These are phyloP conservation scores for Penicillium bovifimosum DNA, from an alignment of 495 filamentous ascomycete genomes.

Conservation along the genomic window DNA sequence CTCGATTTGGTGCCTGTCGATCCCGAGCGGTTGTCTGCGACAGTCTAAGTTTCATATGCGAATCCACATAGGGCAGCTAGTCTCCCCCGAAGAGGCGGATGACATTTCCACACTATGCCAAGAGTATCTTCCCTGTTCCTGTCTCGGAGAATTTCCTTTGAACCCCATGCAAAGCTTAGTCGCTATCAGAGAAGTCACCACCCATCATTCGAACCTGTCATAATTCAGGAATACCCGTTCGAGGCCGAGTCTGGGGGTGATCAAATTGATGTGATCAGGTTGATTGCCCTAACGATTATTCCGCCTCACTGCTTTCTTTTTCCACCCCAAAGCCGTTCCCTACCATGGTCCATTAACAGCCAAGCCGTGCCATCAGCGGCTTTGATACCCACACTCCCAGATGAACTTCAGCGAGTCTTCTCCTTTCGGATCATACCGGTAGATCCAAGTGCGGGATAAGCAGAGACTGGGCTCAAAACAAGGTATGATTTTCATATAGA, in stretches of 20 bases:
- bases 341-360: too few relatives aligned
- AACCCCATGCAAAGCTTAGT: conserved; percentile 9
- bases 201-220: not conserved
- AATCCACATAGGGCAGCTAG: not conserved
- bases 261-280: not conserved
- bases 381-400: not conserved
- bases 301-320: too few relatives aligned
- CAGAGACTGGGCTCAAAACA: too few relatives aligned
- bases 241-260: not conserved
- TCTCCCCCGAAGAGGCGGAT: not conserved
- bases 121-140: conserved; percentile 8
- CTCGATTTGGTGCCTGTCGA: conserved; percentile 17
- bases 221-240: too few relatives aligned
- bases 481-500: not conserved
- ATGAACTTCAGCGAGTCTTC: not conserved
- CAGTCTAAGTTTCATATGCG: conserved; percentile 31
- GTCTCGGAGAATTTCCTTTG: conserved; percentile 15
- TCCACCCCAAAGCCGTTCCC: too few relatives aligned
- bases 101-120: conserved; percentile 15
- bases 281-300: too few relatives aligned
- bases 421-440: not conserved
- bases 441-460: too few relatives aligned
- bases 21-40: conserved; percentile 32
- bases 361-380: too few relatives aligned
- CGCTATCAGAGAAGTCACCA: not conserved